Evolutionary conservation across 164 flowering plant species (phyloP).

Genomic region (Aristolochia fimbriata): DNA sequence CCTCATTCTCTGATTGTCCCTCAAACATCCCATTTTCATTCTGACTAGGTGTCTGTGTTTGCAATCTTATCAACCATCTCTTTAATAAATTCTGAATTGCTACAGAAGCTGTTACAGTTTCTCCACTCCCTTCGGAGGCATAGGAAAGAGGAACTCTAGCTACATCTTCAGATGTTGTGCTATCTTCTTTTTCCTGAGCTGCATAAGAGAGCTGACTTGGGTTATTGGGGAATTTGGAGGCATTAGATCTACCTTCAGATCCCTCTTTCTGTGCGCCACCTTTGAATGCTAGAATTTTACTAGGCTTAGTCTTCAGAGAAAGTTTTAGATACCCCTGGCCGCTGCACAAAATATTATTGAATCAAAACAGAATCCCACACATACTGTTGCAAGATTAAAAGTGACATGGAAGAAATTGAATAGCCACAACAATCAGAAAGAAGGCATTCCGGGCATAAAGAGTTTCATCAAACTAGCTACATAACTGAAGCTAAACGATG

Average conservation of each 20-base stretch:
- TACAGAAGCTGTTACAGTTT: slow-evolving; percentile 29
- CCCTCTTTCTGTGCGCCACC: slow-evolving; percentile 43
- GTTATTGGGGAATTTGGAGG: slow-evolving; percentile 32
- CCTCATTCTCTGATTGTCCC: slow-evolving; percentile 16
- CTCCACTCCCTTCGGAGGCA: slow-evolving; percentile 24
- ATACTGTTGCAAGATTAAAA: neutral
- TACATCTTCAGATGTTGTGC: slow-evolving; percentile 33
- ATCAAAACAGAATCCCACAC: neutral
- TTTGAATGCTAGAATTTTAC: slow-evolving; percentile 54
- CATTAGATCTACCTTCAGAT: slow-evolving; percentile 30
- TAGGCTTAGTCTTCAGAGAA: slow-evolving; percentile 26
- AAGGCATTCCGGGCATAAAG: too few species aligned
- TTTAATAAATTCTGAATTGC: slow-evolving; percentile 48
- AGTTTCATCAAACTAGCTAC: too few species aligned
- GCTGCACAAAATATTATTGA: slow-evolving; percentile 28
- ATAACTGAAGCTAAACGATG: too few species aligned
- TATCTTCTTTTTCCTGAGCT: slow-evolving; percentile 41
- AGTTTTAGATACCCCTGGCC: slow-evolving; percentile 21
- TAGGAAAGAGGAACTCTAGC: slow-evolving; percentile 33
- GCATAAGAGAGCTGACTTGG: slow-evolving; percentile 42
- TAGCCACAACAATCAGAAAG: too few species aligned
- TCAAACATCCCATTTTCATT: slow-evolving; percentile 23
- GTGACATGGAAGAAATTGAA: too few species aligned
- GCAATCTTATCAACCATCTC: slow-evolving; percentile 64
- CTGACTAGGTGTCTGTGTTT: slow-evolving; percentile 33